Evolutionary conservation across 73 alveolate species (phyloP), one percentile per base, ranked within the genome.

Genomic region (Paramecium biaurelia): DNA sequence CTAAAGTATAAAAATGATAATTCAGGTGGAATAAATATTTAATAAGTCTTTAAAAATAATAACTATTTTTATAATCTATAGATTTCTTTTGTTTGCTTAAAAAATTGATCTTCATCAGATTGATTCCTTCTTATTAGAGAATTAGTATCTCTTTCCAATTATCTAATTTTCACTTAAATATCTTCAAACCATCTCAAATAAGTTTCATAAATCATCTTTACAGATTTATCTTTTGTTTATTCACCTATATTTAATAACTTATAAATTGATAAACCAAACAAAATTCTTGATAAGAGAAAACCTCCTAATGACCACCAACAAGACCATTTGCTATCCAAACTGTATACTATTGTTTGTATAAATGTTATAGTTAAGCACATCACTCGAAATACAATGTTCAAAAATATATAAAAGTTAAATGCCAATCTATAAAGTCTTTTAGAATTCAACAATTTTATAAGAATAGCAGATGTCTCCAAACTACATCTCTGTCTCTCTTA

Each of bases 201-300:
- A 6, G 90, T 79, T 43, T 79, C 90, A 79, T 79, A 79, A 79
- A 79, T 35, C 20, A 43, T 79, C 28, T 79, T 79, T 20, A 79
- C 47, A n/a, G 47, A 38, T 20, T 45, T 38, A 79, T 79, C 90
- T 45, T 34, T 79, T n/a, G 90, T 79, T 7, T 38, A 10, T 47
- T 79, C 90, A n/a, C 90, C 90, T 10, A 45, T 43, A 79, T 43
- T 9, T 43, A 79, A 42, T 79, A 79, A 43, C 24, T 79, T 79
- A 9, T 9, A 24, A 14, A 79, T 45, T n/a, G 56, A 21, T 43
- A 79, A 79, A 5, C 35, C 15, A 79, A 43, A 79, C 12, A 79
- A 4, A 1, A 79, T 45, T 42, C 90, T 79, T 20, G 72, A n/a
- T 18, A 38, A 38, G 10, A 14, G 14, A 18, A 38, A 79, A 30